These are phyloP conservation scores for Artemisia tridentata DNA, from an alignment of 129 eudicot species.

Conservation along the genomic window DNA sequence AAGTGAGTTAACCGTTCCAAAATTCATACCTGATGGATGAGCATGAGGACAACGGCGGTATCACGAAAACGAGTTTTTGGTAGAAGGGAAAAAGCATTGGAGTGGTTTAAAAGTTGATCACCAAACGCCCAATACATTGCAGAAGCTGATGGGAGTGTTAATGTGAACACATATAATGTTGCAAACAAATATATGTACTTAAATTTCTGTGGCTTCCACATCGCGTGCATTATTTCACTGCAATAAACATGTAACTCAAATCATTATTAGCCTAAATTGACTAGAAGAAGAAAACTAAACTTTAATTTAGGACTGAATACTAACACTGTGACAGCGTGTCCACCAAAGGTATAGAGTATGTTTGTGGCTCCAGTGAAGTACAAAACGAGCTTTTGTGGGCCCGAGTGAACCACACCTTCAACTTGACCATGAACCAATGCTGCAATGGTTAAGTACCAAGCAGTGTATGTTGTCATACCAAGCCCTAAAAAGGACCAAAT, in stretches of 20 bases:
- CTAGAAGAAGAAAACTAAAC: background rate
- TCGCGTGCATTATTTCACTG: slow-evolving; percentile 84
- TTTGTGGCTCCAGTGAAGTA: slow-evolving; percentile 83
- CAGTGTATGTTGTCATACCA: slow-evolving; percentile 84
- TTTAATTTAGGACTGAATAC: slow-evolving; percentile 22
- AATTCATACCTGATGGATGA: slow-evolving; percentile 65
- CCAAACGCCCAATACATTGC: slow-evolving; percentile 89
- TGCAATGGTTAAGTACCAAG: slow-evolving; percentile 80
- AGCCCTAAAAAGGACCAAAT: slow-evolving; percentile 81
- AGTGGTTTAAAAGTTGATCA: slow-evolving; percentile 61
- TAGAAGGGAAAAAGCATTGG: slow-evolving; percentile 77
- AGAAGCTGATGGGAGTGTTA: slow-evolving; percentile 73
- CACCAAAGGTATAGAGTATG: slow-evolving; percentile 80
- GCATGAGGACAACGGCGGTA: slow-evolving; percentile 78
- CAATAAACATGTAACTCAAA: background rate
- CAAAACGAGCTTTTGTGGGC: slow-evolving; percentile 59
- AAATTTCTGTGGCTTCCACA: slow-evolving; percentile 82
- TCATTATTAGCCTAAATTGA: slow-evolving; percentile 13
- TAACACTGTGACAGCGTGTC: slow-evolving; percentile 88
- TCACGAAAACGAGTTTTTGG: slow-evolving; percentile 59
- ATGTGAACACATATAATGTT: slow-evolving; percentile 69
- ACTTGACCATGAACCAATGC: slow-evolving; percentile 75
- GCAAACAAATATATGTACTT: slow-evolving; percentile 74
- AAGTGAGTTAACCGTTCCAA: background rate
- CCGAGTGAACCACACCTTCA: slow-evolving; percentile 66